phyloP scores from a whole-genome alignment of 371 early-diverging fungal genomes.

The Caulochytrium protostelioides region DNA sequence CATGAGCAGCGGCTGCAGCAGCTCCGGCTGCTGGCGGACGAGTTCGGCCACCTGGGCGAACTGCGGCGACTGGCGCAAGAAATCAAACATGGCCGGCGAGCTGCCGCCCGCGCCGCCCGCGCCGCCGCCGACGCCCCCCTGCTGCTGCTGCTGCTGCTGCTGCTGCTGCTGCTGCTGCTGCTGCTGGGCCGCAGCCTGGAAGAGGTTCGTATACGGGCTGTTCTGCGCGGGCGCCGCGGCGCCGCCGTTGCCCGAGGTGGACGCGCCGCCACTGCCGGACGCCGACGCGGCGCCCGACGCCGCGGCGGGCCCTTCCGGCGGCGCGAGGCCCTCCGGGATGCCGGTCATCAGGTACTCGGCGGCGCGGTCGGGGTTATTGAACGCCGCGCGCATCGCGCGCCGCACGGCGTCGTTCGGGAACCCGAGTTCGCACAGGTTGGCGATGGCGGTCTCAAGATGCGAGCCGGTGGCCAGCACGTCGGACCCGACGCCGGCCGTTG shows the following conservation, averaged over 20 bases:
- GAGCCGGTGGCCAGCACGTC: constrained; percentile 50
- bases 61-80: constrained; percentile 56
- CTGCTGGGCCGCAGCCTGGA: constrained; percentile 19
- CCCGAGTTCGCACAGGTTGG: constrained; percentile 86
- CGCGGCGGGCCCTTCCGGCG: constrained; percentile 2
- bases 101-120: constrained; percentile 6
- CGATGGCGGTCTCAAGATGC: constrained; percentile 50
- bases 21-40: constrained; percentile 61
- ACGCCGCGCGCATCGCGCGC: constrained; percentile 80
- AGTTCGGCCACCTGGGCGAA: constrained; percentile 75
- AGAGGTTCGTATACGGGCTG: too few relatives aligned
- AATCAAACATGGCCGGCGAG: constrained; percentile 17
- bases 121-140: constrained; percentile 5
- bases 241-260: too few relatives aligned
- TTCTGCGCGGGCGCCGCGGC: too few relatives aligned
- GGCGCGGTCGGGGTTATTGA: constrained; percentile 90
- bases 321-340: too few relatives aligned
- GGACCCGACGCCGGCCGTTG: too few relatives aligned
- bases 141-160: constrained; percentile 7
- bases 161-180: constrained; percentile 5
- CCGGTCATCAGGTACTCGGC: constrained; percentile 85
- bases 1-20: constrained; percentile 65
- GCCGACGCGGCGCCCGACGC: background rate
- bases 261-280: background rate
- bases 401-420: constrained; percentile 68